These are phyloP conservation scores for Trametes hirsuta DNA, from an alignment of 1,284 basidiomycete species.

Conservation along the genomic window DNA sequence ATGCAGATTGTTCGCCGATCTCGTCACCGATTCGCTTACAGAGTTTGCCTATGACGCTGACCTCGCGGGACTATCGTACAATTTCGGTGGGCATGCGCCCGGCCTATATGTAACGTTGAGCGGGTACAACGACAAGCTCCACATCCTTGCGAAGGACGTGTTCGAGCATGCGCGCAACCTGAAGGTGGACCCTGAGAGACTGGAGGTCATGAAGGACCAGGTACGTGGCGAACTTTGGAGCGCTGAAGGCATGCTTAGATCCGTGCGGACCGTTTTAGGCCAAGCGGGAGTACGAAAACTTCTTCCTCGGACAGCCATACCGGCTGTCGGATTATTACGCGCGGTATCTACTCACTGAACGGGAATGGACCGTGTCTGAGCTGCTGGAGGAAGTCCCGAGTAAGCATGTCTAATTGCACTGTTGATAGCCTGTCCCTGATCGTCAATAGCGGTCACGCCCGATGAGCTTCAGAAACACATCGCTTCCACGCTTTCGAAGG, in stretches of 20 bases:
- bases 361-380: conserved; percentile 82
- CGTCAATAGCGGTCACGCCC: conserved; percentile 61
- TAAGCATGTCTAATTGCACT: conserved; percentile 43
- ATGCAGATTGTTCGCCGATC: conserved; percentile 78
- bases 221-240: conserved; percentile 44
- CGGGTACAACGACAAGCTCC: conserved; percentile 96
- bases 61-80: conserved; percentile 87
- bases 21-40: conserved; percentile 87
- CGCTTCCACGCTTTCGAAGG: conserved; percentile 62
- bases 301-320: conserved; percentile 86
- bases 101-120: conserved; percentile 74
- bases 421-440: not conserved
- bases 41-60: conserved; percentile 95
- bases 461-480: conserved; percentile 78
- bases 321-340: conserved; percentile 81
- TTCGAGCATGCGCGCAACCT: conserved; percentile 75
- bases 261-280: conserved; percentile 45
- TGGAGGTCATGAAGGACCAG: conserved; percentile 87
- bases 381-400: conserved; percentile 79
- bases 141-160: conserved; percentile 77
- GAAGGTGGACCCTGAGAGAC: conserved; percentile 71
- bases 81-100: conserved; percentile 66
- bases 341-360: conserved; percentile 71
- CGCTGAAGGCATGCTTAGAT: not conserved
- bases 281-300: conserved; percentile 83